Conservation (phyloP, 257 asterid species). For the Forsythia suspensa region DNA sequence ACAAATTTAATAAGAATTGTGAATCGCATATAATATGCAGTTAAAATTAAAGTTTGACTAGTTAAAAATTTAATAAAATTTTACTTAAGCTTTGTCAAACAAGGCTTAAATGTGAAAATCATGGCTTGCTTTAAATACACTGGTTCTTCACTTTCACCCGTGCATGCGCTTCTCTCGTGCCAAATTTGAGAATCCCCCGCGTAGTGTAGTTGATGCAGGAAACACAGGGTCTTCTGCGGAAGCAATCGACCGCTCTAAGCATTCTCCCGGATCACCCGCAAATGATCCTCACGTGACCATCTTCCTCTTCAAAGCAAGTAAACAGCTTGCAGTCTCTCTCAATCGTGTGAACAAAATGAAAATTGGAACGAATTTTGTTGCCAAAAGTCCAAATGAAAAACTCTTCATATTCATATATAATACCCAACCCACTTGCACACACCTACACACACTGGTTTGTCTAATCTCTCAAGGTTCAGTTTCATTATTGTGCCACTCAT, state of each 20-base stretch:
- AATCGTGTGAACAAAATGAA: conserved; percentile 4
- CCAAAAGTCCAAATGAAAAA: background rate
- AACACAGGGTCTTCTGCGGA: background rate
- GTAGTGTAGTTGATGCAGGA: background rate
- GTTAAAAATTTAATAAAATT: too few species aligned
- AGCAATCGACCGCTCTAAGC: background rate
- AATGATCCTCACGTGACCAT: background rate
- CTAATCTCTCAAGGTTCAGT: background rate
- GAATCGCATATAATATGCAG: too few species aligned
- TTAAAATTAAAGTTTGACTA: too few species aligned
- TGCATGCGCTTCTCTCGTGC: background rate
- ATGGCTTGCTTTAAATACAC: background rate
- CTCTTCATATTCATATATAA: background rate
- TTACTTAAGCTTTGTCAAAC: too few species aligned
- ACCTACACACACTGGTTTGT: background rate
- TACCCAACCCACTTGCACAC: background rate
- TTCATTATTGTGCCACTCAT: background rate
- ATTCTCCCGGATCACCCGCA: background rate
- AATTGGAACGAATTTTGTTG: background rate
- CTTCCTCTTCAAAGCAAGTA: background rate
- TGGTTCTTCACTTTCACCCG: background rate
- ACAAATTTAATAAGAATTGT: too few species aligned
- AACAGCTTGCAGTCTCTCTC: background rate
- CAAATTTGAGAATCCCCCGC: background rate
- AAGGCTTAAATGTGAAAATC: too few species aligned